Base-by-base conservation (phyloP, 2,329 filamentous ascomycete species). In the Penicillium paneum region DNA sequence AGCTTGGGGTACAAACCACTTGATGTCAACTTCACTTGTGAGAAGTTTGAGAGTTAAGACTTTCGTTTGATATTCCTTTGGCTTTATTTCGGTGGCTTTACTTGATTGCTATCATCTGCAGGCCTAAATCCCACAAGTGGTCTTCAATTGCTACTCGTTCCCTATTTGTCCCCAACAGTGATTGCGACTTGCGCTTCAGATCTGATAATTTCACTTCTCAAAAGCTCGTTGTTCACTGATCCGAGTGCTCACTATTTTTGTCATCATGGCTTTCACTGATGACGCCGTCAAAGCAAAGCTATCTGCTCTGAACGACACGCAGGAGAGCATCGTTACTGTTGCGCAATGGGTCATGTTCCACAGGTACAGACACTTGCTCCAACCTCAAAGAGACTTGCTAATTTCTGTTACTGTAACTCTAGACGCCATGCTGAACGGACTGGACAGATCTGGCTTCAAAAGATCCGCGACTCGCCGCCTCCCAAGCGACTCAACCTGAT, bases 291-390 rank as follows among this genome's bases (percentile, higher is more conserved):
- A 92, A 72, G 91, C 93, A 50, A 97, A 97, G 79, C 87, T 99
- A 50, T 95, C 92, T 31, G 90, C 91, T 39, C 83, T 99, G 59
- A 97, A 96, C 75, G 95, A 99, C 76, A 96, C 91, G 11, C 93
- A 99, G 73, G 94, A 99, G 72, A 95, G 91, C 76, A 97, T 99
- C 69, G 85, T 96, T 57, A 93, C 90, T 34, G 92, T 96, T 59
- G 91, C 94, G 54, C 93, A 97, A 85, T 99, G 95, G 95, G 94
- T 99, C 58, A 95, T 99, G 88, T 99, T 99, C 73, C 93, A 99
- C 77, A 88, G 91, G 91, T 96, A 85, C 63, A 39, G 43, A 53
- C 50, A 41, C 44, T 29, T 35, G 28, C 39, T 34, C 36, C 52
- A 59, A 72, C 61, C 46, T 47, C n/a, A 32, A 34, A 32, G 39